Evolutionary conservation across 1,284 basidiomycete genomes (phyloP).

Genomic region (Fomes fomentarius): DNA sequence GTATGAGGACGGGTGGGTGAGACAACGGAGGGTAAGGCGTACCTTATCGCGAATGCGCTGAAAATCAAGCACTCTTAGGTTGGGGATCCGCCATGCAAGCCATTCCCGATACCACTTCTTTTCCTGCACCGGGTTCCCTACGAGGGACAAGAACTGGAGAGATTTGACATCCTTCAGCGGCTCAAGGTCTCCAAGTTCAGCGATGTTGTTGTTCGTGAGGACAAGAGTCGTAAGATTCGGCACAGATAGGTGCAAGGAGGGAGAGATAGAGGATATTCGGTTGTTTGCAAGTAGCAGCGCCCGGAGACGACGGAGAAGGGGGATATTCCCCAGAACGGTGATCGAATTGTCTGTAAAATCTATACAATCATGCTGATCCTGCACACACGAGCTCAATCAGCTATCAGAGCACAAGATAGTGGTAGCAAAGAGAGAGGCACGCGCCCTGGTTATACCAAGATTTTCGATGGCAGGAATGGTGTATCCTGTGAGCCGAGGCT

Average conservation of each 20-base stretch:
- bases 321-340: constrained; percentile 84
- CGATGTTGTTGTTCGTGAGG: constrained; percentile 74
- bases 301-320: constrained; percentile 78
- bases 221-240: constrained; percentile 84
- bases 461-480: constrained; percentile 99
- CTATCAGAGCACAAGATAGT: not conserved
- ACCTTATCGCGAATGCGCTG: constrained; percentile 96
- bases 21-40: constrained; percentile 38
- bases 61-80: constrained; percentile 94
- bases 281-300: constrained; percentile 89
- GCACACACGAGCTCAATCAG: not conserved
- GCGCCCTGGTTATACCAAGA: constrained; percentile 92
- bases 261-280: constrained; percentile 81
- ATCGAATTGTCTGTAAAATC: constrained; percentile 98
- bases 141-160: constrained; percentile 82
- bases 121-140: constrained; percentile 91
- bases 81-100: constrained; percentile 82
- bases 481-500: constrained; percentile 67
- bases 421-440: constrained; percentile 33
- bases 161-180: constrained; percentile 80
- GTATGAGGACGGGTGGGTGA: not conserved
- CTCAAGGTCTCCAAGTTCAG: constrained; percentile 82
- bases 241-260: constrained; percentile 80
- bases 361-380: constrained; percentile 94
- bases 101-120: constrained; percentile 98